Evolutionary conservation across 2,329 filamentous ascomycete species (phyloP), one percentile per base, ranked within the genome.

Genomic region (Madurella mycetomatis): DNA sequence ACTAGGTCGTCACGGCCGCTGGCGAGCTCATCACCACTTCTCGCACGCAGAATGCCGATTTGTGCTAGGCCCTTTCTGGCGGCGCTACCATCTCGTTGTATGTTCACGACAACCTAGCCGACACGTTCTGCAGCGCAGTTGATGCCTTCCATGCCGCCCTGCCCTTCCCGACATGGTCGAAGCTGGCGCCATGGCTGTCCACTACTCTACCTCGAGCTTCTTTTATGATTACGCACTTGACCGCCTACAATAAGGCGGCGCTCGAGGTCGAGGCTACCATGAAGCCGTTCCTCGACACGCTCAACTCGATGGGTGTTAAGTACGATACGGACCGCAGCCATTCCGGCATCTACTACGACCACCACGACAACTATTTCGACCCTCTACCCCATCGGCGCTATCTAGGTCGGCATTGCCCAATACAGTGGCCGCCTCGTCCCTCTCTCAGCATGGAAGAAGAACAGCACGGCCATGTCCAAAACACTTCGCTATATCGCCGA

Each of bases 121-220:
- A 86, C 82, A 5, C 82, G 0, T 84, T 77, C 67, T 84, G 76
- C 62, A 61, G 72, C 43, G 76, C 73, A 1, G 69, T 84, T 17
- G 66, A 72, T 53, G 65, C 68, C 19, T 69, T 69, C 30, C 72
- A 80, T 40, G 74, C 75, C 68, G 86, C 82, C 16, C 64, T 68
- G 86, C 82, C 16, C 64, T 65, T 43, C 55, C 62, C 1, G 66
- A 64, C 2, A 73, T 81, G 54, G 71, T 78, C 15, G 78, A 80
- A 56, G 68, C 73, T 1, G 81, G 80, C 9, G 70, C 72, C 57
- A 62, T 62, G 61, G 60, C 61, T 2, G 58, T 63, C n/a, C 82
- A 76, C 65, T 73, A 71, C 49, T 68, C 62, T 50, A 69, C 60
- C 55, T 60, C 56, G 47, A 59, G 12, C 57, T 68, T 70, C n/a